A percentile compares a stretch with the other conserved stretches of the same genome.
phyloP scores from a whole-genome alignment of 2,329 filamentous ascomycete species.

The Penicillium sp. region DNA sequence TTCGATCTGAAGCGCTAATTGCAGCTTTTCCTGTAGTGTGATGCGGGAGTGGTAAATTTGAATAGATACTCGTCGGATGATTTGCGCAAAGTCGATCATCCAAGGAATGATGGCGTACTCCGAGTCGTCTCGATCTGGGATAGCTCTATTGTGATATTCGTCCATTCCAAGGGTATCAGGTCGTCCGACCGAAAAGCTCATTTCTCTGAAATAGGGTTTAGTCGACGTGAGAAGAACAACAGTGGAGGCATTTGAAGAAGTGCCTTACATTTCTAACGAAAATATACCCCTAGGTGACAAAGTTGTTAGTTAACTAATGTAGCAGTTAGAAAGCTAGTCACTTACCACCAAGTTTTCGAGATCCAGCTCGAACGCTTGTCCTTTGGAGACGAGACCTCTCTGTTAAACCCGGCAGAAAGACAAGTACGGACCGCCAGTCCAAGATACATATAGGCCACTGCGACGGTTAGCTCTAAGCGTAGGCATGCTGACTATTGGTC shows the following conservation, averaged over 20 bases:
- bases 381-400: conserved; percentile 41
- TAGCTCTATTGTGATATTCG: conserved; percentile 52
- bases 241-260: neutral
- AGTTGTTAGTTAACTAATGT: neutral
- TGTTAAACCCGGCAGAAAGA: conserved; percentile 54
- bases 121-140: conserved; percentile 40
- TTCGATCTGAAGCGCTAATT: conserved; percentile 41
- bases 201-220: conserved; percentile 39
- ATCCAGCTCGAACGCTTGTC: conserved; percentile 44
- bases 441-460: conserved; percentile 54
- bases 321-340: neutral
- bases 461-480: conserved; percentile 13
- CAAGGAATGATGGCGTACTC: conserved; percentile 46
- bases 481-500: too few species aligned
- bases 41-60: conserved; percentile 44
- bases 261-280: conserved; percentile 51
- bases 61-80: conserved; percentile 46
- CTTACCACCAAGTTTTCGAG: conserved; percentile 54
- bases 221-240: neutral
- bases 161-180: conserved; percentile 55
- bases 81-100: conserved; percentile 47
- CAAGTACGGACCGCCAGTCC: conserved; percentile 54
- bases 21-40: conserved; percentile 40
- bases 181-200: conserved; percentile 54
- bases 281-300: conserved; percentile 44